Conservation (phyloP, 192 early-diverging fungal species). For the Geosiphon pyriformis region DNA sequence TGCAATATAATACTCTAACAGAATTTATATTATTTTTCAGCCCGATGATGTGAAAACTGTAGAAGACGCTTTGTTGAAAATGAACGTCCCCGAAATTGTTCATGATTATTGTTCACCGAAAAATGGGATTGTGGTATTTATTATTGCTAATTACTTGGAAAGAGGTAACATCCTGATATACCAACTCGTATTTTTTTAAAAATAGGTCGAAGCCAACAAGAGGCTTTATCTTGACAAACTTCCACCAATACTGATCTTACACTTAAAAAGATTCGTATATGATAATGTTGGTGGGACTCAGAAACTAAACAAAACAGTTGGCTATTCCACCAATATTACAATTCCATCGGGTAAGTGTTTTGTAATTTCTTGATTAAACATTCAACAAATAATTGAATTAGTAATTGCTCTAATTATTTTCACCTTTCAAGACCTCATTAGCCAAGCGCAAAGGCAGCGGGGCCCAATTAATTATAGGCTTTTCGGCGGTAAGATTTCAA, state of each 20-base stretch:
- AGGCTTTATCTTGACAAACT: conserved; percentile 73
- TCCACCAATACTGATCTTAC: conserved; percentile 88
- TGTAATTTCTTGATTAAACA: too few relatives aligned
- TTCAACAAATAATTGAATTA: too few relatives aligned
- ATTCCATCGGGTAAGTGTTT: conserved; percentile 54
- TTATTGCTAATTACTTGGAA: too few relatives aligned
- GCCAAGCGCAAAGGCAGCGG: too few relatives aligned
- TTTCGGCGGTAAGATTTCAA: conserved; percentile 51
- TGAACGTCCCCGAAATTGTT: conserved; percentile 72
- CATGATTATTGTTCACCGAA: conserved; percentile 70
- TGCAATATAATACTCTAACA: too few relatives aligned
- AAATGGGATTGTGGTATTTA: too few relatives aligned
- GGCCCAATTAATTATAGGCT: conserved; percentile 69
- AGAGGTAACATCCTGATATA: too few relatives aligned
- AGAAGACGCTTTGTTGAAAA: conserved; percentile 77
- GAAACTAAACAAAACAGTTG: conserved; percentile 84
- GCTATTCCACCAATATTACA: conserved; percentile 59
- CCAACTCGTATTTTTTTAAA: too few relatives aligned
- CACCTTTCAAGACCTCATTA: too few relatives aligned
- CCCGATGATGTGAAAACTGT: conserved; percentile 67
- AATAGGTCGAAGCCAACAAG: conserved; percentile 67
- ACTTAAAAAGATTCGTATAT: conserved; percentile 93
- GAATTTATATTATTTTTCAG: too few relatives aligned
- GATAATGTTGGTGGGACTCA: conserved; percentile 64
- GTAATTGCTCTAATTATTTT: too few relatives aligned